A percentile compares a stretch with the other conserved stretches of the same genome.
Conservation (phyloP, 2,329 filamentous ascomycete genomes). For the Fusarium coicis region DNA sequence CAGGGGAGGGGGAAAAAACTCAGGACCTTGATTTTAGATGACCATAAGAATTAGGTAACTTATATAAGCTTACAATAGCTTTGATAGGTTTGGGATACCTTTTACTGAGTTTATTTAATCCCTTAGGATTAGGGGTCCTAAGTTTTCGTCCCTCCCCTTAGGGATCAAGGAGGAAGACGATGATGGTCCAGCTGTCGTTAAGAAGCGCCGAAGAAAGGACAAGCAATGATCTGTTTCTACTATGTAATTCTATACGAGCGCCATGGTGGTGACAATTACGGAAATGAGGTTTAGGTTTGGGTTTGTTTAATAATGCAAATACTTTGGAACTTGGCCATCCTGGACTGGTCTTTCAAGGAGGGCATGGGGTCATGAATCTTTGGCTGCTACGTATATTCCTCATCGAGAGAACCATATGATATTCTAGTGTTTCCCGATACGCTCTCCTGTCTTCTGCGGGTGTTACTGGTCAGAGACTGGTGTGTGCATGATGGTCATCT, state of each 20-base stretch:
- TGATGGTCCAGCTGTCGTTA: slow-evolving; percentile 30
- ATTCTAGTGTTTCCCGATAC: too few species aligned
- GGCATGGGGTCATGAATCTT: too few species aligned
- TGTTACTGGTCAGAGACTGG: too few species aligned
- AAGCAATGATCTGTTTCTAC: slow-evolving; percentile 38
- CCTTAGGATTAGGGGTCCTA: neutral
- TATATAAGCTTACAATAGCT: neutral
- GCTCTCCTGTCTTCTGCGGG: too few species aligned
- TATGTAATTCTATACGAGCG: slow-evolving; percentile 24
- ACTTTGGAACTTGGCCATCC: neutral
- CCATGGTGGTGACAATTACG: slow-evolving; percentile 4
- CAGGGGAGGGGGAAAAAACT: neutral
- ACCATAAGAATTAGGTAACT: neutral
- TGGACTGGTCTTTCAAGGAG: neutral
- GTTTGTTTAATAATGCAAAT: slow-evolving; percentile 3
- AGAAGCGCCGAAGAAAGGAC: slow-evolving; percentile 41
- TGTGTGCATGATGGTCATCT: too few species aligned
- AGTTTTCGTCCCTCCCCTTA: neutral
- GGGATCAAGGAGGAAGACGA: slow-evolving; percentile 25
- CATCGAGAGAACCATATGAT: too few species aligned
- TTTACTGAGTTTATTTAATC: neutral
- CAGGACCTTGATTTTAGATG: neutral
- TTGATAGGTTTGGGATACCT: neutral
- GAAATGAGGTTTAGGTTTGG: neutral
- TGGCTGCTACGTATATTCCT: too few species aligned